These are phyloP conservation scores for Rosa multiflora DNA, from an alignment of 306 rosid species.

Conservation along the genomic window DNA sequence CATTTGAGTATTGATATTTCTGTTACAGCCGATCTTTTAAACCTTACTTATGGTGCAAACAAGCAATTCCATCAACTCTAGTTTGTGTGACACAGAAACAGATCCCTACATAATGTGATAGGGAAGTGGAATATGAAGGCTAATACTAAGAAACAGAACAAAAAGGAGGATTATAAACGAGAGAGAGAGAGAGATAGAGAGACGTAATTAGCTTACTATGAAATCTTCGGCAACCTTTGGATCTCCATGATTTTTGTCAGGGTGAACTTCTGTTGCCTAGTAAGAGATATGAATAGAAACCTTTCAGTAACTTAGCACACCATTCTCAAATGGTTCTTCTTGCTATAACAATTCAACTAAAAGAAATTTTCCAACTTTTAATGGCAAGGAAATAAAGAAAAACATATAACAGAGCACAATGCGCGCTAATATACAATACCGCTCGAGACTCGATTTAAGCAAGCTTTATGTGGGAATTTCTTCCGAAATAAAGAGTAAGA, in stretches of 20 bases:
- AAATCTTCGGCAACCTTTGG: conserved; percentile 82
- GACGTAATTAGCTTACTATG: conserved; percentile 45
- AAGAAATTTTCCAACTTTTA: neutral
- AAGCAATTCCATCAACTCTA: neutral
- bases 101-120: neutral
- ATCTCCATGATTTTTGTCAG: conserved; percentile 93
- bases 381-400: neutral
- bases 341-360: neutral
- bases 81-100: neutral
- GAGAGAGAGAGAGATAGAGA: neutral
- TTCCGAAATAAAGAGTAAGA: neutral
- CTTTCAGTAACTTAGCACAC: neutral
- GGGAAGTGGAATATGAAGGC: neutral
- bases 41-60: neutral
- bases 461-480: neutral
- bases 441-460: neutral
- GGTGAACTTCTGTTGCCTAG: conserved; percentile 90
- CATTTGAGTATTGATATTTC: neutral
- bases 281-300: conserved; percentile 15
- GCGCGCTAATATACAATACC: neutral
- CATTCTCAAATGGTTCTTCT: neutral
- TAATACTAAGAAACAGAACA: neutral
- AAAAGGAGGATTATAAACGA: neutral
- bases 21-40: neutral
- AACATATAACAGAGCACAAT: neutral